phyloP scores from a whole-genome alignment of 306 rosid genomes.

The Sphenostylis stenocarpa region DNA sequence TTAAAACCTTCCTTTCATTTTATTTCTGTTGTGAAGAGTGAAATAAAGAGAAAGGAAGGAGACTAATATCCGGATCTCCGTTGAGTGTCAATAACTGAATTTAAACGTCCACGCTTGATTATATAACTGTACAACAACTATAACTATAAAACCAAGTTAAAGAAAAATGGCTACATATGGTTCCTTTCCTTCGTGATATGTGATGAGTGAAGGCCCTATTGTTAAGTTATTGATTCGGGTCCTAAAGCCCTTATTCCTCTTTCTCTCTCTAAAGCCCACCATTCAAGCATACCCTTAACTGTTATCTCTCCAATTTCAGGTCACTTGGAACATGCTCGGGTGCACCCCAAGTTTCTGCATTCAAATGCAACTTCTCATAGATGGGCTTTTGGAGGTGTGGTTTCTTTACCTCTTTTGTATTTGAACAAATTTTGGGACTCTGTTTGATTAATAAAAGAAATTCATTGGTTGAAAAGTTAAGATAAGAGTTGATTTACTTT shows the following conservation, averaged over 20 bases:
- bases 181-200: background rate
- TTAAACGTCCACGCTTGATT: background rate
- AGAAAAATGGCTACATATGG: background rate
- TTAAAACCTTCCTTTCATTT: background rate
- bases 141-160: background rate
- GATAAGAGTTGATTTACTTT: background rate
- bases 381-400: conserved; percentile 96
- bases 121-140: background rate
- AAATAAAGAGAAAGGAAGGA: background rate
- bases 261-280: background rate
- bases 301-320: conserved; percentile 47
- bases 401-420: conserved; percentile 22
- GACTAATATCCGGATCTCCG: background rate
- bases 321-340: conserved; percentile 84
- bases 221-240: background rate
- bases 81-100: background rate
- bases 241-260: background rate
- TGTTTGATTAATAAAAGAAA: background rate
- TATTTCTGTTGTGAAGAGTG: background rate
- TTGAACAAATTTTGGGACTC: background rate
- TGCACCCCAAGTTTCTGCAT: conserved; percentile 97
- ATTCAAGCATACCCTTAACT: background rate
- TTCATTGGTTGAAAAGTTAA: background rate
- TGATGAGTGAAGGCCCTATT: background rate
- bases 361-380: conserved; percentile 96